phyloP scores from a whole-genome alignment of 371 early-diverging fungal genomes.

The Capniomyces stellatus region DNA sequence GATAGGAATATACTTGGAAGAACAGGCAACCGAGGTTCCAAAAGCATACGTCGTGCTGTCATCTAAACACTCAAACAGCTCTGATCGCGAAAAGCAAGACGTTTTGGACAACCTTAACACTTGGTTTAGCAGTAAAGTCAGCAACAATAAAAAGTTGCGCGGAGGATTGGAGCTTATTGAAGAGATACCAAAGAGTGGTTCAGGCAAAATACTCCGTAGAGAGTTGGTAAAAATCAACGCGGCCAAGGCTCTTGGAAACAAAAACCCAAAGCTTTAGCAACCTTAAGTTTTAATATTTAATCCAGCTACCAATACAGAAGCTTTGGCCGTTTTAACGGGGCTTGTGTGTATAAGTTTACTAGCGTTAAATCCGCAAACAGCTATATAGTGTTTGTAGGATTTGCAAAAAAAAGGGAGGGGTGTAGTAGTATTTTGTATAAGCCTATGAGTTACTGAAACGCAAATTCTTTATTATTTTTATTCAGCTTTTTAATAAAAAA shows the following conservation, averaged over 20 bases:
- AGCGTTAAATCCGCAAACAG: no score
- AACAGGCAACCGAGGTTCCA: slow-evolving; percentile 43
- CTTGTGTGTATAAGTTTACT: no score
- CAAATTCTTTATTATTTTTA: no score
- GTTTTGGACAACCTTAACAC: slow-evolving; percentile 26
- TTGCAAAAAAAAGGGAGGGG: no score
- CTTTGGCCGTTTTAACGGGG: neutral
- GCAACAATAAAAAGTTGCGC: slow-evolving; percentile 52
- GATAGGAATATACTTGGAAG: slow-evolving; percentile 41
- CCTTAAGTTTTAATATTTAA: neutral
- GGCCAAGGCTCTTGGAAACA: neutral
- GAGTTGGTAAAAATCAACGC: neutral
- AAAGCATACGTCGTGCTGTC: slow-evolving; percentile 10
- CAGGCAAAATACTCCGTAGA: slow-evolving; percentile 58
- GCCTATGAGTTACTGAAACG: no score
- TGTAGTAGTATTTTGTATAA: no score
- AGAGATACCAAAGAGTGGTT: slow-evolving; percentile 51
- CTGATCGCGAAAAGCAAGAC: slow-evolving; percentile 12
- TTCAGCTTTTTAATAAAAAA: no score
- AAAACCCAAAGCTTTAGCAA: neutral
- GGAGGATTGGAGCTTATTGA: slow-evolving; percentile 58
- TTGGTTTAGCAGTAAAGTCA: slow-evolving; percentile 39
- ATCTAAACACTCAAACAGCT: slow-evolving; percentile 11
- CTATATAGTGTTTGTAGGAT: no score
- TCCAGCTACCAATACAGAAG: neutral